Percentiles rank a stretch among this genome's conserved stretches.
Conservation (phyloP, 2,329 filamentous ascomycete genomes). For the Alternaria arborescens region DNA sequence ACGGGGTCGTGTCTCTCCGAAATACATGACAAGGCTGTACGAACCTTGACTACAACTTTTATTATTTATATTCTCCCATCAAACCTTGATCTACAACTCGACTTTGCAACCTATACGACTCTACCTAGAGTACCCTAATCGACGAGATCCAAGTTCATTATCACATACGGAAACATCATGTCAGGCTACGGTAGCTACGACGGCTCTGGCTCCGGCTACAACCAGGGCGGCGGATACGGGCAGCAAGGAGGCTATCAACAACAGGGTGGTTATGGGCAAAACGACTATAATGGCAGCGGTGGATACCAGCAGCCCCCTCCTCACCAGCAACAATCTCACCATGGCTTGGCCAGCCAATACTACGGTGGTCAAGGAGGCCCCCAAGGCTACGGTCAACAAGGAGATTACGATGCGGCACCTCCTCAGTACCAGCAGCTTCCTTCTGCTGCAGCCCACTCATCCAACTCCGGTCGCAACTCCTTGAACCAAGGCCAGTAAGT, state of each 20-base stretch:
- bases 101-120: not conserved
- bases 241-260: conserved; percentile 10
- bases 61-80: not conserved
- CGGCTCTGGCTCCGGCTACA: conserved; percentile 7
- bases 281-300: conserved; percentile 17
- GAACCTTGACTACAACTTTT: not conserved
- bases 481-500: conserved; percentile 28
- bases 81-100: not conserved
- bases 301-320: conserved; percentile 18
- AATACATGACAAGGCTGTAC: not conserved
- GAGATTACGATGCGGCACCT: conserved; percentile 6
- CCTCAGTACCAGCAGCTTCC: conserved; percentile 30
- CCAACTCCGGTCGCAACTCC: conserved; percentile 34
- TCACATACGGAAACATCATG: conserved; percentile 12
- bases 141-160: not conserved
- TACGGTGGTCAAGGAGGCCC: conserved; percentile 20
- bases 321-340: conserved; percentile 13
- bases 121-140: not conserved
- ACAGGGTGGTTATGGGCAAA: conserved; percentile 14
- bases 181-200: conserved; percentile 19
- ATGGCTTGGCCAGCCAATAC: conserved; percentile 22
- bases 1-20: not conserved
- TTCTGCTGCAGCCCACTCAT: conserved; percentile 30
- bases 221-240: conserved; percentile 6
- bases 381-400: conserved; percentile 25